Conservation (phyloP, 1,284 basidiomycete genomes). For the Tranzscheliella williamsii region DNA sequence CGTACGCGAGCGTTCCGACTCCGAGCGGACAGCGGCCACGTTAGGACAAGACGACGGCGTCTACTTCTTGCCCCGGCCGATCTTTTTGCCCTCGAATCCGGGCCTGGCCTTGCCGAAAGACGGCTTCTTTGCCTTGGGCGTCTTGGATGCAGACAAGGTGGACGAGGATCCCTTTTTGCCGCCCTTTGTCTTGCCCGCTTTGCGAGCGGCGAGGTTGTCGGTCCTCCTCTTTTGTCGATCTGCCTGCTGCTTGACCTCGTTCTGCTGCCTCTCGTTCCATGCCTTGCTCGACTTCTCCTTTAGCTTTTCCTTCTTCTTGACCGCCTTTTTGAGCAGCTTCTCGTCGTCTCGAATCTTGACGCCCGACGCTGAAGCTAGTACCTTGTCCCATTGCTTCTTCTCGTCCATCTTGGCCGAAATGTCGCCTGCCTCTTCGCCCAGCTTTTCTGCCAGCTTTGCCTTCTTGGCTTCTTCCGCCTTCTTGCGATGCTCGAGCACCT, state of each 20-base stretch:
- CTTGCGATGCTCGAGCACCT: conserved; percentile 53
- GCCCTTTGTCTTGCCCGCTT: conserved; percentile 36
- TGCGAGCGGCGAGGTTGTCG: conserved; percentile 52
- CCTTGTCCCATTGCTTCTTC: conserved; percentile 54
- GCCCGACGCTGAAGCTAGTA: conserved; percentile 49
- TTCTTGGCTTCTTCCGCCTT: conserved; percentile 34
- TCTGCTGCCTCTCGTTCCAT: conserved; percentile 51
- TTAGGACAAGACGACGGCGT: too few species aligned
- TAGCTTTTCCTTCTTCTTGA: conserved; percentile 52
- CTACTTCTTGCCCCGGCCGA: conserved; percentile 34
- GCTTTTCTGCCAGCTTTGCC: conserved; percentile 34
- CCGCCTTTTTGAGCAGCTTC: conserved; percentile 51
- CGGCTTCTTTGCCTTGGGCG: conserved; percentile 22
- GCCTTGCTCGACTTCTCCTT: conserved; percentile 53
- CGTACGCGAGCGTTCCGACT: too few species aligned
- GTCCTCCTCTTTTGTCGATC: conserved; percentile 53
- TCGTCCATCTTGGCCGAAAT: conserved; percentile 43
- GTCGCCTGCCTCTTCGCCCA: conserved; percentile 32
- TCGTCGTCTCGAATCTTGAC: conserved; percentile 59
- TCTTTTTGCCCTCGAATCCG: conserved; percentile 51
- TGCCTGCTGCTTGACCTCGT: conserved; percentile 44
- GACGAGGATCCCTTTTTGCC: conserved; percentile 22
- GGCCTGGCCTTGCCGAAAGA: conserved; percentile 44
- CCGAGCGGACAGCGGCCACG: too few species aligned
- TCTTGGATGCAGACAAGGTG: conserved; percentile 24